Percentiles rank a stretch among this genome's conserved stretches.
Evolutionary conservation across 129 eudicot species (phyloP).

Genomic region (Lactuca saligna): DNA sequence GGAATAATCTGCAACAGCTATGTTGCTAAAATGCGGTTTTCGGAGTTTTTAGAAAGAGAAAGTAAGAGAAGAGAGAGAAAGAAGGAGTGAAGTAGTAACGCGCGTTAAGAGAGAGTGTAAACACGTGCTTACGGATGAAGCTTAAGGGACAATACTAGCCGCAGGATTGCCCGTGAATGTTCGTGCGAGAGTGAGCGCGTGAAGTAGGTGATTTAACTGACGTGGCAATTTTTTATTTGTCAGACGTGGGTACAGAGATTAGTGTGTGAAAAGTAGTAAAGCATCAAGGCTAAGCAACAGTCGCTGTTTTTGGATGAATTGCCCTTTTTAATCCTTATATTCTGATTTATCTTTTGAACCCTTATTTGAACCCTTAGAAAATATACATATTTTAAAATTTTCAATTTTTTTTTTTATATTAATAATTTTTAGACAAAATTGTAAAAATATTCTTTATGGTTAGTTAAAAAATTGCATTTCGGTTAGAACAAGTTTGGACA

Average conservation of each 20-base stretch:
- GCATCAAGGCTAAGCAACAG: slow-evolving; percentile 17
- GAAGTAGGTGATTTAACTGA: slow-evolving; percentile 14
- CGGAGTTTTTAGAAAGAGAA: slow-evolving; percentile 28
- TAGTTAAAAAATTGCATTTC: no score
- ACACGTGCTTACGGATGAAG: background rate
- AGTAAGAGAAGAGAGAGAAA: slow-evolving; percentile 18
- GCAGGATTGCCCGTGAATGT: background rate
- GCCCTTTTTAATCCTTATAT: slow-evolving; percentile 10
- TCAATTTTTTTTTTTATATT: no score
- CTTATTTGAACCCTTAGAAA: background rate
- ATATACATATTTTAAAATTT: no score
- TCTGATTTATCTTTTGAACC: background rate
- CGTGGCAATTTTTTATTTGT: slow-evolving; percentile 24
- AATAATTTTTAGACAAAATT: no score
- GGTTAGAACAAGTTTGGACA: no score
- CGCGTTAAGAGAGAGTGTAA: background rate
- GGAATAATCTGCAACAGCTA: slow-evolving; percentile 22
- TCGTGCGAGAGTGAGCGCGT: slow-evolving; percentile 14
- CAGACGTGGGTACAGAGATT: slow-evolving; percentile 32
- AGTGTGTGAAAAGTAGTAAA: slow-evolving; percentile 32
- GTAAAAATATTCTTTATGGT: no score
- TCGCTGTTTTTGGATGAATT: background rate
- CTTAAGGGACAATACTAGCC: background rate
- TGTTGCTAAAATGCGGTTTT: slow-evolving; percentile 28
- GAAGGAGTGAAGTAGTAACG: background rate